Base-by-base conservation (phyloP, 2,329 filamentous ascomycete species). In the Neonectria coccinea region DNA sequence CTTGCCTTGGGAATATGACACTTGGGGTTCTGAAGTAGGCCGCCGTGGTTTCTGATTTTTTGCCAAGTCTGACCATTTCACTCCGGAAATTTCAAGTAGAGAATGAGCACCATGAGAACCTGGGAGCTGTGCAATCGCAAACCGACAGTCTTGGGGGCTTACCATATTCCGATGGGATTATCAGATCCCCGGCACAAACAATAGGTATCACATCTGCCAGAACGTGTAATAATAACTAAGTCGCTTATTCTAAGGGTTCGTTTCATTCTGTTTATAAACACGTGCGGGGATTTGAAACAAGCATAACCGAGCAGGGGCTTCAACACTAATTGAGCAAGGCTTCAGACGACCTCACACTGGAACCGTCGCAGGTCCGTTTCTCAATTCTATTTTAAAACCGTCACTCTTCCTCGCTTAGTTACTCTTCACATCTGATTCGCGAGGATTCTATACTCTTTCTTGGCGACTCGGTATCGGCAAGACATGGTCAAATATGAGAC, bases 1-100 rank as follows among this genome's bases (percentile, higher is more conserved):
- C 71, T 56, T 82, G 76, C 69, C 83, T 82, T 2, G 84, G 65
- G 1, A 80, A 76, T 1, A 81, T 73, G 0, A 85, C 67, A 80
- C 27, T 14, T 22, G 22, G 55, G 41, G 4, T 7, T 47, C 50
- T 52, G 12, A 8, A 54, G 25, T 2, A 41, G 48, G 12, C 50
- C 22, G 16, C 4, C 45, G 18, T 31, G 39, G 5, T 10, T 18
- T 20, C 6, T 39, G 3, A 2, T 16, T 5, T 7, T n/a, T 39
- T 39, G 2, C 14, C 5, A 12, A n/a, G 5, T 8, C 5, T 8
- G 2, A 8, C 6, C 2, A n/a, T n/a, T n/a, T n/a, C 10, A 7
- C 14, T 16, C 12, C 5, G 33, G 33, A 14, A 12, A 14, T 36
- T 16, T 1, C 10, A 36, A 5, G 14, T 36, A 5, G 33, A 36